A percentile compares a stretch with the other conserved stretches of the same genome.
phyloP scores from a whole-genome alignment of 345 rosid genomes.

The Bruguiera sexangula region DNA sequence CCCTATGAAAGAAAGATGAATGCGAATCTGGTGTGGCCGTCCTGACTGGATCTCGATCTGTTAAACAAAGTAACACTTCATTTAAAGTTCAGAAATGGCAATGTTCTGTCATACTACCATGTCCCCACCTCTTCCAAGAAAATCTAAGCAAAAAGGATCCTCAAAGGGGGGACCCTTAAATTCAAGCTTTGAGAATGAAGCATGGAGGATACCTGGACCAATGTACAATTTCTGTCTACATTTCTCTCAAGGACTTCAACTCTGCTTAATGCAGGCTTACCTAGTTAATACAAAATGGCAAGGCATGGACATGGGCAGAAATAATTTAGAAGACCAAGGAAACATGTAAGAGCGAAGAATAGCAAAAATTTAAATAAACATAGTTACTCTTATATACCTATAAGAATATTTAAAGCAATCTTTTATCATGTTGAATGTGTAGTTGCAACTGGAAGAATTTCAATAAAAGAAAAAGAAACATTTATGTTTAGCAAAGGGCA shows the following conservation, averaged over 20 bases:
- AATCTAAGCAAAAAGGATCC: not conserved
- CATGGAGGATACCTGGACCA: constrained; percentile 54
- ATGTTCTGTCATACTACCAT: no score
- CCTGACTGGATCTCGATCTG: constrained; percentile 92
- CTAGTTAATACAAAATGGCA: constrained; percentile 30
- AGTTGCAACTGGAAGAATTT: constrained; percentile 1
- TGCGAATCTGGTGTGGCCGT: constrained; percentile 87
- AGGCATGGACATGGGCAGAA: not conserved
- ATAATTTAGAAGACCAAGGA: not conserved
- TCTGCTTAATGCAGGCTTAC: constrained; percentile 74
- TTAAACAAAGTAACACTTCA: constrained; percentile 3
- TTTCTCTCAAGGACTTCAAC: constrained; percentile 72
- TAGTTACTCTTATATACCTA: not conserved
- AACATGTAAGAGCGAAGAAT: not conserved
- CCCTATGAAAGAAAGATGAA: constrained; percentile 84
- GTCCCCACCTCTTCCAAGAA: not conserved
- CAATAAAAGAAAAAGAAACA: not conserved
- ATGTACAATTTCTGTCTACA: constrained; percentile 37
- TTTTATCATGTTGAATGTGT: not conserved
- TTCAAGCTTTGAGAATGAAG: constrained; percentile 11
- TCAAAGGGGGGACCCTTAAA: not conserved
- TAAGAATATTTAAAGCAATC: not conserved
- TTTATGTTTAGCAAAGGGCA: not conserved
- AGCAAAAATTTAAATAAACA: not conserved
- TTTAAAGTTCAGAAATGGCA: not conserved